Evolutionary conservation across 2,329 filamentous ascomycete species (phyloP).

Genomic region (Leptographium lundbergii): DNA sequence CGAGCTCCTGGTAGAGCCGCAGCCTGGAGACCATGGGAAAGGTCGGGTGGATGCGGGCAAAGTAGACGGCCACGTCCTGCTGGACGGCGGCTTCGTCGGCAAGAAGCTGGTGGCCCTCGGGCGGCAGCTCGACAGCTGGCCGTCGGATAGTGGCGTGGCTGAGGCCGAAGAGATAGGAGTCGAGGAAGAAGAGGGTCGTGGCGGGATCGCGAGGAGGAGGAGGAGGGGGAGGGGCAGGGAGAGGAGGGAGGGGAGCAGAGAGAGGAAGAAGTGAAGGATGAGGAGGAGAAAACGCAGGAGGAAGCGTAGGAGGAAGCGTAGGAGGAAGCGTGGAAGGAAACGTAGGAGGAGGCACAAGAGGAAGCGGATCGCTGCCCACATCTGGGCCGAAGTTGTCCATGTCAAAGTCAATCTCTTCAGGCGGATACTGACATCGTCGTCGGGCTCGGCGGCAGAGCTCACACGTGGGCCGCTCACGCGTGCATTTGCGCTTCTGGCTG

Average conservation of each 20-base stretch:
- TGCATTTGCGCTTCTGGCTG: conserved; percentile 7
- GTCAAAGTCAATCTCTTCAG: conserved; percentile 1
- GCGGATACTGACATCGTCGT: conserved; percentile 4
- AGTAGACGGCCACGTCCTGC: conserved; percentile 2
- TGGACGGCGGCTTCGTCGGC: not conserved
- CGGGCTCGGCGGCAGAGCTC: conserved; percentile 6
- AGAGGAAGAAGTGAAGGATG: not conserved
- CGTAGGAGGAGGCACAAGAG: too few species aligned
- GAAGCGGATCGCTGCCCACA: too few species aligned
- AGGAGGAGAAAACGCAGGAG: too few species aligned
- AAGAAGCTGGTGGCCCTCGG: not conserved
- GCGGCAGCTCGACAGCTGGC: conserved; percentile 1
- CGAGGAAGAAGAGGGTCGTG: conserved; percentile 9
- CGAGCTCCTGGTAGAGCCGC: not conserved
- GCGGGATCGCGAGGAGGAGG: not conserved
- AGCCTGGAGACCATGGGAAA: conserved; percentile 8
- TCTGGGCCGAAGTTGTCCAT: too few species aligned
- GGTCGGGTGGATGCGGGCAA: conserved; percentile 4
- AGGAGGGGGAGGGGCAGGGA: not conserved
- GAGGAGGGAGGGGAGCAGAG: not conserved
- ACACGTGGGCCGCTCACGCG: conserved; percentile 6
- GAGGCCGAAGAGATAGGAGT: conserved; percentile 9
- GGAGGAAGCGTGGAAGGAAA: too few species aligned
- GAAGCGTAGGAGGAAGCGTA: too few species aligned
- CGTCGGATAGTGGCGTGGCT: not conserved